Percentiles rank a stretch among this genome's conserved stretches.
Evolutionary conservation across 331 rosid genomes (phyloP).

Genomic region (Spiraea crenata): DNA sequence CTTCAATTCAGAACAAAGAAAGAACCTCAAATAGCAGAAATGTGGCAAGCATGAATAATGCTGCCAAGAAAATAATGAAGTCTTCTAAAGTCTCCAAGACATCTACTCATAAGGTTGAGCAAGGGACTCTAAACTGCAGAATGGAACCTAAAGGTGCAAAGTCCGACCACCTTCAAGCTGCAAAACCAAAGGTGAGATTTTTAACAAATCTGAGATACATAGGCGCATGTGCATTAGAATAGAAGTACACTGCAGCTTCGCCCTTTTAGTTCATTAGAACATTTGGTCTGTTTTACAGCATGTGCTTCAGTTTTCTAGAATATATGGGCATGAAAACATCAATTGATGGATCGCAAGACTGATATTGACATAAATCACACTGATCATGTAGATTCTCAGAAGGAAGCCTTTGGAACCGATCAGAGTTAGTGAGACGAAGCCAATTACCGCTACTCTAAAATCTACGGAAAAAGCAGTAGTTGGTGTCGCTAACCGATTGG

Average conservation of each 20-base stretch:
- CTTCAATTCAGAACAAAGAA: constrained; percentile 31
- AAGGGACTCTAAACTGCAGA: constrained; percentile 28
- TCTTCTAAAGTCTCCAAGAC: constrained; percentile 28
- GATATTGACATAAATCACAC: constrained; percentile 6
- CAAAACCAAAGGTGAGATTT: constrained; percentile 57
- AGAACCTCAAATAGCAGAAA: constrained; percentile 34
- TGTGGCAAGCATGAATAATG: constrained; percentile 28
- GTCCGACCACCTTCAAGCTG: constrained; percentile 35
- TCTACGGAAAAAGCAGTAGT: constrained; percentile 36
- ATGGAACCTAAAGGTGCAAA: constrained; percentile 28
- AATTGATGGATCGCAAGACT: constrained; percentile 10
- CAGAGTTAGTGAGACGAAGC: constrained; percentile 31
- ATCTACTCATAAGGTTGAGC: constrained; percentile 28
- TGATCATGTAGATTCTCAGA: constrained; percentile 30
- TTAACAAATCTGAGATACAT: constrained; percentile 17
- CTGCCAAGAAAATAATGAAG: constrained; percentile 35
- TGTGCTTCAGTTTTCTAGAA: not conserved
- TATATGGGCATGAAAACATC: too few species aligned
- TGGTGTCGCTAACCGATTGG: constrained; percentile 28
- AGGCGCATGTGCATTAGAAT: too few species aligned
- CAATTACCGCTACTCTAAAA: constrained; percentile 24
- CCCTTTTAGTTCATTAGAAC: not conserved
- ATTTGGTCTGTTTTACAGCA: not conserved
- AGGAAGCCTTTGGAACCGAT: constrained; percentile 38
- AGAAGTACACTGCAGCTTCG: not conserved